Evolutionary conservation across 2,329 filamentous ascomycete genomes (phyloP).

Genomic region (Colletotrichum sojae): DNA sequence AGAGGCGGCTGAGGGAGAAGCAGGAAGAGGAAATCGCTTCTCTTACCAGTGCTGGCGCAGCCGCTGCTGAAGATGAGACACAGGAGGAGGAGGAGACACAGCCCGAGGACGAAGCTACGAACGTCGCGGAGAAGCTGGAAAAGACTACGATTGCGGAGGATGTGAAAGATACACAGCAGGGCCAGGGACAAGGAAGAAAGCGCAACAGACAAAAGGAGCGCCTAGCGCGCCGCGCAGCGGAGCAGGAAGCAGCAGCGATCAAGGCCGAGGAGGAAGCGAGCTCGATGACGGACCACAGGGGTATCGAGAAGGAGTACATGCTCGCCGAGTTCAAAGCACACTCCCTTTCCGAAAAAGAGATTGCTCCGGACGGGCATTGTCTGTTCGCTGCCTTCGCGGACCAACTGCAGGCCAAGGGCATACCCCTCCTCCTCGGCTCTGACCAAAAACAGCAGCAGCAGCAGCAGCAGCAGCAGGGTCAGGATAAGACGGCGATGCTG

Average conservation of each 20-base stretch:
- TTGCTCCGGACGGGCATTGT: constrained; percentile 94
- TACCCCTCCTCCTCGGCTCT: constrained; percentile 54
- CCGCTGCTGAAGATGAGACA: constrained; percentile 24
- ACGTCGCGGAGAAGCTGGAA: constrained; percentile 43
- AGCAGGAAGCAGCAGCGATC: constrained; percentile 78
- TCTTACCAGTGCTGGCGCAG: constrained; percentile 49
- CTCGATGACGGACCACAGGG: constrained; percentile 79
- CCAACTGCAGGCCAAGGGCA: constrained; percentile 73
- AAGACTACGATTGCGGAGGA: constrained; percentile 14
- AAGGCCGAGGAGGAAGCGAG: constrained; percentile 83
- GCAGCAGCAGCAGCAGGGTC: constrained; percentile 19
- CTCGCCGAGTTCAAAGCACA: constrained; percentile 73
- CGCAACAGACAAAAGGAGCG: constrained; percentile 93
- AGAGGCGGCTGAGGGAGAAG: constrained; percentile 75
- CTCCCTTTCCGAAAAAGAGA: constrained; percentile 80
- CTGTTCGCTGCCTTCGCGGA: constrained; percentile 93
- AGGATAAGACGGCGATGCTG: constrained; percentile 42
- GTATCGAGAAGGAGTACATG: constrained; percentile 80
- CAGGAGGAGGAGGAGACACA: constrained; percentile 8
- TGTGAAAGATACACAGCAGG: neutral
- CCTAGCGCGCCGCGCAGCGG: constrained; percentile 88
- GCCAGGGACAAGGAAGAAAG: constrained; percentile 69
- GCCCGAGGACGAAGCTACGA: constrained; percentile 42
- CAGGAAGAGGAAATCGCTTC: constrained; percentile 73
- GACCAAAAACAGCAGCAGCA: constrained; percentile 24